Percentiles rank a stretch among this genome's conserved stretches.
Evolutionary conservation across 2,329 filamentous ascomycete species (phyloP).

Genomic region (Monosporascus cannonballus): DNA sequence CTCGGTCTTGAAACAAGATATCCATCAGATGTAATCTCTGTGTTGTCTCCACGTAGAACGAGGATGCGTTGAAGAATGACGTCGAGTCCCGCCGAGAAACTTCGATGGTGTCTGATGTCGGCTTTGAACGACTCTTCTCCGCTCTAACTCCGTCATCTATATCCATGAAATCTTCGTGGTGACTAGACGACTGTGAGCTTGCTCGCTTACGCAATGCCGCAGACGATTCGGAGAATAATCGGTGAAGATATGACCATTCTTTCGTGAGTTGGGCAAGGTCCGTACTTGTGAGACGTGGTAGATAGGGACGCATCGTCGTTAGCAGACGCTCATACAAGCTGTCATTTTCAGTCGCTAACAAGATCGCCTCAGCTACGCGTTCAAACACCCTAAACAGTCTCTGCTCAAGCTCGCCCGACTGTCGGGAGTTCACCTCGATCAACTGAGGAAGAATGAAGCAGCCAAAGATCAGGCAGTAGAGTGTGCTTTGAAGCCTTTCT

Average conservation of each 20-base stretch:
- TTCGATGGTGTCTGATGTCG: constrained; percentile 28
- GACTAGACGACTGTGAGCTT: constrained; percentile 23
- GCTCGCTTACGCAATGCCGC: constrained; percentile 25
- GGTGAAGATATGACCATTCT: constrained; percentile 35
- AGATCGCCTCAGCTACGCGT: constrained; percentile 32
- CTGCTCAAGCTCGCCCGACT: constrained; percentile 43
- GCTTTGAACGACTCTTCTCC: constrained; percentile 44
- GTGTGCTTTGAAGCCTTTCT: constrained; percentile 46
- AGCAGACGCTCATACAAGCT: constrained; percentile 42
- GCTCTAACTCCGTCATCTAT: constrained; percentile 60
- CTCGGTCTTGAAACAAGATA: constrained; percentile 34
- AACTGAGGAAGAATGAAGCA: constrained; percentile 43
- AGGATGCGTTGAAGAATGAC: constrained; percentile 33
- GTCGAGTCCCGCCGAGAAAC: constrained; percentile 41
- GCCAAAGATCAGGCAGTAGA: constrained; percentile 41
- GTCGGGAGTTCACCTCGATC: constrained; percentile 38
- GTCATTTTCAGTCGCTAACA: constrained; percentile 38
- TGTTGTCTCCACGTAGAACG: constrained; percentile 43
- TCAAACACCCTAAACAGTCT: constrained; percentile 35
- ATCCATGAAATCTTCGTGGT: constrained; percentile 21
- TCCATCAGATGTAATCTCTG: constrained; percentile 41
- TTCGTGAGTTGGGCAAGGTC: constrained; percentile 32
- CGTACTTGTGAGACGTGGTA: constrained; percentile 37
- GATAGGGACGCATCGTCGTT: constrained; percentile 35
- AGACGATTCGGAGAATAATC: constrained; percentile 36